These are phyloP conservation scores for Talaromyces thailandensis DNA, from an alignment of 495 filamentous ascomycete genomes.

Conservation along the genomic window DNA sequence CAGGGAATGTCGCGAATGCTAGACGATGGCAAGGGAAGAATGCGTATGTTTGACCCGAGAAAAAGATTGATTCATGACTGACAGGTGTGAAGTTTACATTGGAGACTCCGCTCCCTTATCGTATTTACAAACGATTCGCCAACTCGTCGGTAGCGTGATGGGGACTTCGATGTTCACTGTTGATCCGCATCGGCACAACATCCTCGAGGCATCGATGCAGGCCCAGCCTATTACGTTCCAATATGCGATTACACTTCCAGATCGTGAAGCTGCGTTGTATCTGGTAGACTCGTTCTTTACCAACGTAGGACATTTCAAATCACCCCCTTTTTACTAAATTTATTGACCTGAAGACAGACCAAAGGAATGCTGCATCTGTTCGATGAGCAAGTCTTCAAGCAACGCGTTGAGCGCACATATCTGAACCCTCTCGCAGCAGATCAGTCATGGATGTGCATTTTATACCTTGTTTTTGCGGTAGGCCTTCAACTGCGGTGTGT, in stretches of 20 bases:
- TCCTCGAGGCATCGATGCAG: constrained; percentile 48
- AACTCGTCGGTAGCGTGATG: constrained; percentile 59
- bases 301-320: constrained; percentile 33
- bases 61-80: neutral
- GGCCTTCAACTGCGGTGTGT: constrained; percentile 41
- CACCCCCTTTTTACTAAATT: neutral
- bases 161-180: constrained; percentile 59
- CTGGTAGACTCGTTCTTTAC: constrained; percentile 51
- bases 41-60: constrained; percentile 14
- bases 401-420: constrained; percentile 41
- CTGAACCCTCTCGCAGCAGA: constrained; percentile 39
- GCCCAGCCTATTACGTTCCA: constrained; percentile 30
- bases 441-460: constrained; percentile 41
- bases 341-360: constrained; percentile 28
- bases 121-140: constrained; percentile 61
- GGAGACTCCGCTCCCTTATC: constrained; percentile 67
- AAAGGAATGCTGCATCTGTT: constrained; percentile 49
- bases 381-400: constrained; percentile 38
- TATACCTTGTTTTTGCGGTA: constrained; percentile 51
- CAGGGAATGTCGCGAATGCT: constrained; percentile 51
- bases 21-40: constrained; percentile 45
- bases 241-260: constrained; percentile 42
- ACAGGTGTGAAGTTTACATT: constrained; percentile 38
- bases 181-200: constrained; percentile 59
- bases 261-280: constrained; percentile 42